Evolutionary conservation across 495 filamentous ascomycete species (phyloP), one percentile per base, ranked within the genome.

Genomic region (Margaritispora aquatica): DNA sequence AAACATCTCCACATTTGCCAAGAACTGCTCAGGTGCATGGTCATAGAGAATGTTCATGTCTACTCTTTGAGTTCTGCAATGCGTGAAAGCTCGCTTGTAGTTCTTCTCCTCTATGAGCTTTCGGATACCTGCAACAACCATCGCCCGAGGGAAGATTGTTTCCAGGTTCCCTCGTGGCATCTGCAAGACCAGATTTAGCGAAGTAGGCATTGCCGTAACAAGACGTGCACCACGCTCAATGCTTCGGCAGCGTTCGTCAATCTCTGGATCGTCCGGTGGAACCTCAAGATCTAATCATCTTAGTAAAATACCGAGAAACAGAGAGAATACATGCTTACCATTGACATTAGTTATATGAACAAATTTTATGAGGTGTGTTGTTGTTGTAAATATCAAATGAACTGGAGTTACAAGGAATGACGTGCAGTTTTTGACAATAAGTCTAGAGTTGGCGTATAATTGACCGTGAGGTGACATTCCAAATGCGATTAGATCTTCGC

Each of bases 1-100:
- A 70, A 98, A 95, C 1, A 92, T 63, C 7, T 73, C 74, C 27
- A 96, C 78, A 61, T 83, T 87, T 13, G 80, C 75, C 73, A 96
- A 77, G 67, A 98, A 96, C 60, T 94, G 88, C 46, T 83, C 75
- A 0, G 92, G 90, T 7, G 81, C 82, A 75, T 97, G 87, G 69
- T 98, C 94, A 69, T 96, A 92, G n/a, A 98, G 75, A 55, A 98
- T 93, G 67, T 97, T 98, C 86, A 97, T 90, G 68, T 98, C 94
- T 2, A 98, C 94, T 61, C 94, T 83, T 68, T 97, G 95, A 53
- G 85, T 91, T 29, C 94, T 84, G 69, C 94, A 98, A 38, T 87
- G 84, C 24, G 89, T 73, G 69, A 96, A 98, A 1, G 94, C 94
- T 55, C 79, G 82, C 48, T 78, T 85, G 64, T 97, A 98, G 48